Percentiles rank a stretch among this genome's conserved stretches.
Conservation (phyloP, 306 rosid species). For the Rosa multiflora region DNA sequence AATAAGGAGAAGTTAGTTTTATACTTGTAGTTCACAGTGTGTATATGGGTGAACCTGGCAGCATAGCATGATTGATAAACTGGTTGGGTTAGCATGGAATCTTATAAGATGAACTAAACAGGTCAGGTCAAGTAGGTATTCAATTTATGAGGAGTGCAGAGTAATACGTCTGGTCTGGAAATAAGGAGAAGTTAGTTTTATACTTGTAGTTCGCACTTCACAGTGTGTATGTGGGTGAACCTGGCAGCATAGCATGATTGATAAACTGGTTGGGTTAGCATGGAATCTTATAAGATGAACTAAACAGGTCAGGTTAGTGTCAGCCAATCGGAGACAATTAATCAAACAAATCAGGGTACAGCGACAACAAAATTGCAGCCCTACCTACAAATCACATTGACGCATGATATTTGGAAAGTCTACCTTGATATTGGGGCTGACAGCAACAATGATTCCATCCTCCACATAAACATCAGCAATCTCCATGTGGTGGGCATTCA, state of each 20-base stretch:
- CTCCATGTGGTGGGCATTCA: slow-evolving; percentile 75
- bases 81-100: no score
- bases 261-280: not conserved
- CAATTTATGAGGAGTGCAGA: not conserved
- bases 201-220: not conserved
- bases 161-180: not conserved
- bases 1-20: not conserved
- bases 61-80: not conserved
- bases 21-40: not conserved
- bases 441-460: slow-evolving; percentile 69
- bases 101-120: no score
- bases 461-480: slow-evolving; percentile 85
- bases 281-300: no score
- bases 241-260: not conserved
- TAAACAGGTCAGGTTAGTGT: not conserved
- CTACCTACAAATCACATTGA: no score
- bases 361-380: no score
- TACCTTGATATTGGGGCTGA: slow-evolving; percentile 67
- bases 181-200: not conserved
- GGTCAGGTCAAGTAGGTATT: not conserved
- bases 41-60: no score
- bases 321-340: no score
- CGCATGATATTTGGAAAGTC: not conserved
- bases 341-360: no score
- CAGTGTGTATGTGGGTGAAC: not conserved